A percentile compares a stretch with the other conserved stretches of the same genome.
Evolutionary conservation across 345 rosid genomes (phyloP).

Genomic region (Populus davidiana): DNA sequence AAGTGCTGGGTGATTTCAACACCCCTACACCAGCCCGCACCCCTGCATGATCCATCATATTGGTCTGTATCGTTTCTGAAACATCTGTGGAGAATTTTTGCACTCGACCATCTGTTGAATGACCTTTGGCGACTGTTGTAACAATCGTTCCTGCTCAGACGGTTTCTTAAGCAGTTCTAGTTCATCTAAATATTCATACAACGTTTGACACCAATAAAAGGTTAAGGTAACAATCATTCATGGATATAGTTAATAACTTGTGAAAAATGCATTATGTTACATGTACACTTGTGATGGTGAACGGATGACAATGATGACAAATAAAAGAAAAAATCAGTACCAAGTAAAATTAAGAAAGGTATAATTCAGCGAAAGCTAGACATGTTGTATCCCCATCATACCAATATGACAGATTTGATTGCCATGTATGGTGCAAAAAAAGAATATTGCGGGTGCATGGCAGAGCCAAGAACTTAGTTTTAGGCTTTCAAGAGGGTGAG

Average conservation of each 20-base stretch:
- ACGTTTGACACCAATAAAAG: constrained; percentile 4
- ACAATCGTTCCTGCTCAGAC: constrained; percentile 19
- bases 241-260: not conserved
- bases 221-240: constrained; percentile 22
- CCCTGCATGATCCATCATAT: not conserved
- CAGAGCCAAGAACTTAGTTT: not conserved
- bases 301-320: not conserved
- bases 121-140: constrained; percentile 15
- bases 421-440: not conserved
- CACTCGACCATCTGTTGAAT: constrained; percentile 6
- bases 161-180: constrained; percentile 27
- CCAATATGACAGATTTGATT: not conserved
- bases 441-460: not conserved
- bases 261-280: not conserved
- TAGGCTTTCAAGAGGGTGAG: not conserved
- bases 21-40: not conserved
- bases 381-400: not conserved
- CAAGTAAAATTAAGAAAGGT: not conserved
- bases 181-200: constrained; percentile 20
- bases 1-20: not conserved
- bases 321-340: not conserved
- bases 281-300: not conserved
- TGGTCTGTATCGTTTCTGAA: not conserved
- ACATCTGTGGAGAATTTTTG: not conserved
- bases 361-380: not conserved